phyloP scores from a whole-genome alignment of 495 filamentous ascomycete species.

The Neurospora intermedia region DNA sequence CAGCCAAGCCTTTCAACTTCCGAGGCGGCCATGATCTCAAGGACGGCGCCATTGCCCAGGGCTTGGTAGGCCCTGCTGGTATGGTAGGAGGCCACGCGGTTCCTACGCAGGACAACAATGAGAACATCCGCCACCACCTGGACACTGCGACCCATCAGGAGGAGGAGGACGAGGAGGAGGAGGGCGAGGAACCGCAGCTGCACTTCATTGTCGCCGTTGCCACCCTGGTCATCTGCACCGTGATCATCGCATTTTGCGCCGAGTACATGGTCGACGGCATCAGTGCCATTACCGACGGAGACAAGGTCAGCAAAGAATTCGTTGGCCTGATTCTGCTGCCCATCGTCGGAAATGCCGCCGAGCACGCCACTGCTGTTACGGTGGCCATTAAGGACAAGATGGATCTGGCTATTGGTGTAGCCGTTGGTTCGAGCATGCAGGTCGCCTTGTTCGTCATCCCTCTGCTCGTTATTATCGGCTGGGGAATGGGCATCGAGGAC shows the following conservation, averaged over 20 bases:
- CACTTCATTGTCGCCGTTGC: conserved; percentile 56
- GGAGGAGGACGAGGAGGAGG: conserved; percentile 39
- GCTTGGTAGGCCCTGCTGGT: conserved; percentile 49
- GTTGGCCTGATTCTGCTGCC: conserved; percentile 76
- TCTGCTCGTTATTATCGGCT: conserved; percentile 67
- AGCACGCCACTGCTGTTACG: conserved; percentile 79
- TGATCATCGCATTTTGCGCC: conserved; percentile 75
- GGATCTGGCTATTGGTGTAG: conserved; percentile 78
- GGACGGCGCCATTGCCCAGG: conserved; percentile 49
- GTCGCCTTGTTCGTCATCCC: conserved; percentile 74
- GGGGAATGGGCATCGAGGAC: conserved; percentile 56
- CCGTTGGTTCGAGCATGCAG: conserved; percentile 79
- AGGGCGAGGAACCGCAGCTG: conserved; percentile 59
- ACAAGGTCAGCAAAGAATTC: conserved; percentile 58
- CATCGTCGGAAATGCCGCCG: conserved; percentile 84
- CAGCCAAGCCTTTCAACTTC: conserved; percentile 32
- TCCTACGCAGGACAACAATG: conserved; percentile 22
- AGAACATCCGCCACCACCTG: conserved; percentile 20
- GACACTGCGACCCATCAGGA: conserved; percentile 1
- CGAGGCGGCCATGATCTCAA: conserved; percentile 22
- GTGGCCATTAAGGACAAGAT: conserved; percentile 86
- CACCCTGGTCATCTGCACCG: conserved; percentile 61
- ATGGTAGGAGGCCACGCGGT: conserved; percentile 31
- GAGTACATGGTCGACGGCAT: conserved; percentile 86
- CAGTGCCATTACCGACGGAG: conserved; percentile 48